Evolutionary conservation across 108 stramenopile species (phyloP).

Genomic region (Mediolabrus comicus): DNA sequence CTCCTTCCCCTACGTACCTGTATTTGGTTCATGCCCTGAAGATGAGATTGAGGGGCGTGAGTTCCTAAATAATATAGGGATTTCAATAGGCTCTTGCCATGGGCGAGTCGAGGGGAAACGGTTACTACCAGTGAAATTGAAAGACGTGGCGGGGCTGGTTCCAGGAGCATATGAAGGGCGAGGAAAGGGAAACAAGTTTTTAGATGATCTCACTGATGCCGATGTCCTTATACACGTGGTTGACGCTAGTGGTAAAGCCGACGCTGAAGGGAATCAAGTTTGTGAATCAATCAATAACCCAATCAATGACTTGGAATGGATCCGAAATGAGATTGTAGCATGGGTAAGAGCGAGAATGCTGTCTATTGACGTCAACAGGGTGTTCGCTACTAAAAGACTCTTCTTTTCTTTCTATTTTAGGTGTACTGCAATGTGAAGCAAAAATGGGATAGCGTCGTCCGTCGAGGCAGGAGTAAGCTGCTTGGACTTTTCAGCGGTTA

Average conservation of each 20-base stretch:
- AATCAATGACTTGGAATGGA: constrained; percentile 79
- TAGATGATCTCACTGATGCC: constrained; percentile 89
- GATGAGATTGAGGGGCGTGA: constrained; percentile 34
- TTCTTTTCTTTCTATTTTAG: no score
- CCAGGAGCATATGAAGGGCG: constrained; percentile 88
- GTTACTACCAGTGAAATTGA: constrained; percentile 77
- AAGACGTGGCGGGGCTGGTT: constrained; percentile 92
- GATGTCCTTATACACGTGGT: constrained; percentile 87
- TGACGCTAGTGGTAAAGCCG: constrained; percentile 75
- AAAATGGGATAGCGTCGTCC: constrained; percentile 78
- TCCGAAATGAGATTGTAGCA: constrained; percentile 34
- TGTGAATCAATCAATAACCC: constrained; percentile 49
- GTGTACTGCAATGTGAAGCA: constrained; percentile 73
- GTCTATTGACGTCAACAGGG: no score
- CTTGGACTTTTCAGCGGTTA: constrained; percentile 88
- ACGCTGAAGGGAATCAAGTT: constrained; percentile 68
- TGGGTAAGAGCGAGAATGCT: no score
- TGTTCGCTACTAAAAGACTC: no score
- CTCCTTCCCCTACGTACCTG: no score
- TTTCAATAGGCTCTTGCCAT: constrained; percentile 65
- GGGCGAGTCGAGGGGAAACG: constrained; percentile 74
- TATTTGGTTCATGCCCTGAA: constrained; percentile 67
- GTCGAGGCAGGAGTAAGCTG: constrained; percentile 61
- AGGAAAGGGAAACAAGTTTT: constrained; percentile 84
- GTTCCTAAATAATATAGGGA: background rate